Conservation (phyloP, 106 monocot genomes). For the Dactylorhiza incarnata region DNA sequence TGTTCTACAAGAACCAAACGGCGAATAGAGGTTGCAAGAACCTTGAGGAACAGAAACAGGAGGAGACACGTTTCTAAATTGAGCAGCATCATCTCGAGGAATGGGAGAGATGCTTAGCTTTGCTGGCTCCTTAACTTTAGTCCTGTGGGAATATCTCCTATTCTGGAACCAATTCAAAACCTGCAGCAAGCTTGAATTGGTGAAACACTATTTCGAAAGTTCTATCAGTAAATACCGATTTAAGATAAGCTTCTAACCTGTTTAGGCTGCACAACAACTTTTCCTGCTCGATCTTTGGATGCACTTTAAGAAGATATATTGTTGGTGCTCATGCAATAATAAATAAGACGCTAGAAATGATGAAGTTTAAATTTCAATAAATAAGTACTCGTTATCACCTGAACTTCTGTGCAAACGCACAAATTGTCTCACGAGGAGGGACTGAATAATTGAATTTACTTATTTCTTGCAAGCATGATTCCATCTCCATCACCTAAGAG, state of each 20-base stretch:
- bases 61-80: constrained; percentile 34
- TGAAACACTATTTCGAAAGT: not conserved
- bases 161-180: constrained; percentile 99
- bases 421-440: constrained; percentile 59
- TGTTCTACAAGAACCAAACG: no score
- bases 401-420: constrained; percentile 74
- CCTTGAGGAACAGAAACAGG: constrained; percentile 40
- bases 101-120: constrained; percentile 38
- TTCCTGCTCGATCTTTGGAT: constrained; percentile 65
- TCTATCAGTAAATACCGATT: not conserved
- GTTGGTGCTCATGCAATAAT: constrained; percentile 9
- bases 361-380: not conserved
- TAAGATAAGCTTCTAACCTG: constrained; percentile 44
- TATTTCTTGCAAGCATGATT: constrained; percentile 65
- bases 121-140: constrained; percentile 43
- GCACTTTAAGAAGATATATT: constrained; percentile 30
- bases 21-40: not conserved
- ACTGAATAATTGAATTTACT: constrained; percentile 57
- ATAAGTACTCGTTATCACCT: constrained; percentile 33
- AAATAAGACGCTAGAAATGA: not conserved
- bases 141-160: constrained; percentile 83
- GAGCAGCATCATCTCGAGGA: constrained; percentile 41
- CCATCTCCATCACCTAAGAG: constrained; percentile 77
- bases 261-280: constrained; percentile 71
- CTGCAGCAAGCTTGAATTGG: constrained; percentile 25